Evolutionary conservation across 257 asterid genomes (phyloP), one percentile per base, ranked within the genome.

Genomic region (Anisodus tanguticus): DNA sequence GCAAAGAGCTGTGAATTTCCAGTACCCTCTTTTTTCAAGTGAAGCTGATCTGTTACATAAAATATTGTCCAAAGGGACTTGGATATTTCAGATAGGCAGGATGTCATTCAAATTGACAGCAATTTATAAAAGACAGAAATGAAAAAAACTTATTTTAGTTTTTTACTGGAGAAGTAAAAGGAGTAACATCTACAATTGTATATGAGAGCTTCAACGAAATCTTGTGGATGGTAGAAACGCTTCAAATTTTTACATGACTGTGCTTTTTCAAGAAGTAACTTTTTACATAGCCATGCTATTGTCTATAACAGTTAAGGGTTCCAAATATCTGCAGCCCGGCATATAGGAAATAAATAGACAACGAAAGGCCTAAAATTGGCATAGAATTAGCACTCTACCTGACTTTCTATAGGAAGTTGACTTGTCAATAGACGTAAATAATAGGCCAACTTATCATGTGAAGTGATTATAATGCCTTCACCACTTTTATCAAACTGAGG

Each of bases 401-500:
- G 99, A 89, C 98, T 93, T 93, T 96, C 99, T 86, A 96, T 96
- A 79, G 99, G 99, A 70, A 96, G 98, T 85, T 96, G 99, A 88
- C 97, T 93, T 5, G 99, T 96, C 88, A 96, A 85, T 78, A 96
- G 98, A 76, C 98, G 93, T 88, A 96, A 89, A 88, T 96, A 96
- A 88, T 92, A 93, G 37, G 98, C 95, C 85, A 96, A 87, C 85
- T 96, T 96, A 68, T 96, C 98, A 77, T 96, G 98, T 79, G 87
- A 83, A 41, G 99, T 96, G 87, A 96, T 91, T 89, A 96, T 96
- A 88, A 94, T 92, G 87, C 99, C 99, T 94, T 96, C 99, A 82
- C 99, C 99, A 89, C 99, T 96, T 91, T 91, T 94, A 86, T 96
- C 99, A 88, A 96, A 96, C 86, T 96, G 99, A 47, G 99, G 99